Base-by-base conservation (phyloP, 495 filamentous ascomycete genomes). In the Neurospora tetraspora region DNA sequence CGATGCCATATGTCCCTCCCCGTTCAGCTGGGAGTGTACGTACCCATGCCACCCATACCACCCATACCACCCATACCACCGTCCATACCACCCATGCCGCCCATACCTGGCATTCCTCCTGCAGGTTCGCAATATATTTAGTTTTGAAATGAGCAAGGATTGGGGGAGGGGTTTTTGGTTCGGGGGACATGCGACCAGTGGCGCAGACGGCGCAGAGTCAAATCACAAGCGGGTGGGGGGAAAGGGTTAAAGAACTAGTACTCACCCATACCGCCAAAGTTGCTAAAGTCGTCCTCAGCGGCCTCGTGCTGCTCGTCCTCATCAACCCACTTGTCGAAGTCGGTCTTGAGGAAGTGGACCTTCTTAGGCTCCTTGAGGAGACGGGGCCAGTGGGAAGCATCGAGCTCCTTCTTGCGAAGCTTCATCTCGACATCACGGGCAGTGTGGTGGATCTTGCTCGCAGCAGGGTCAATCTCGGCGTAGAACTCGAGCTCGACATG, bases 241-340 rank as follows among this genome's bases (percentile, higher is more conserved):
- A 23, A 65, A 45, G 53, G 53, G 1, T 34, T 65, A 5, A 68
- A 39, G 43, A 59, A 38, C 23, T 47, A 65, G 77, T 72, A 83
- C 85, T 75, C 77, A 88, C 83, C 86, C 83, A 86, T 83, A 65
- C 86, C 78, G 39, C 87, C 91, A 78, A 92, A 87, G 74, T 90
- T 89, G 74, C 87, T 91, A 81, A 95, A 90, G 80, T 97, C 93
- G 39, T 97, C 94, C 43, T 97, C 95, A 31, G 86, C 83, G 20
- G 85, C 90, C 78, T 91, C 93, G 78, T 98, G 92, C 85, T 99
- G 96, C 88, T 99, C 96, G 81, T 99, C 96, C 89, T 98, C 96
- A 81, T 98, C 96, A 76, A 99, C 94, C 96, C 96, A 99, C 94
- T 98, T 98, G 84, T 98, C 93, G 78, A 99, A 99, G 82, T 99